Evolutionary conservation across 768 basidiomycete genomes (phyloP), one percentile per base, ranked within the genome.

Genomic region (Lentinus tigrinus): DNA sequence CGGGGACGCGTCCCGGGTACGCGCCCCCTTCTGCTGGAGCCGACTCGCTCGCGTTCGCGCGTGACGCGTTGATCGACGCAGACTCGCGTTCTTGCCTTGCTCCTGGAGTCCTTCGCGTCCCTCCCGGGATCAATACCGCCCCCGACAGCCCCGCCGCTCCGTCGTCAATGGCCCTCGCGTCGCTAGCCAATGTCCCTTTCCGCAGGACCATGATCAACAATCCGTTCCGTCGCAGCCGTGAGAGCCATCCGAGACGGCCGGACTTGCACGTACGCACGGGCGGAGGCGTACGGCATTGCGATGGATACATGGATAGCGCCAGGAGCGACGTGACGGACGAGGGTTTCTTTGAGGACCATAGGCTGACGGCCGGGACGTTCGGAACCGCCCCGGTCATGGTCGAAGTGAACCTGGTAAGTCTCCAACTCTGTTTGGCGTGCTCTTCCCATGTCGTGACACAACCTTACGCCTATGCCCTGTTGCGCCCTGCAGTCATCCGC

Each of bases 401-500:
- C 37, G 62, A 70, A 37, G 46, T 68, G 10, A 68, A 70, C 47
- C 26, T 70, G 54, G 67, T 70, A 47, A 17, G 68, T 66, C 6
- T 51, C 19, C 13, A 28, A n/a, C 27, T 19, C 28, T 47, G 38
- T 10, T 21, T 38, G 34, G 17, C 47, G 21, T 8, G n/a, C 17
- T 19, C 5, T 34, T 44, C 40, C 43, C 46, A 37, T 37, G 23
- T 34, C 49, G n/a, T 51, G 34, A 36, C 47, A 4, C 17, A 39
- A 40, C 37, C 56, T 47, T 42, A 31, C 42, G 10, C 38, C 19
- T 17, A 13, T 54, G 28, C 39, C 51, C 37, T 16, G 23, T n/a
- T n/a, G n/a, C n/a, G n/a, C n/a, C n/a, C 9, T 27, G 19, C 39
- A 73, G 72, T 69, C 63, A 31, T 73, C 72, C 6, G 66, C 70